Evolutionary conservation across 2,329 filamentous ascomycete genomes (phyloP), one percentile per base, ranked within the genome.

Genomic region (Escovopsis weberi): DNA sequence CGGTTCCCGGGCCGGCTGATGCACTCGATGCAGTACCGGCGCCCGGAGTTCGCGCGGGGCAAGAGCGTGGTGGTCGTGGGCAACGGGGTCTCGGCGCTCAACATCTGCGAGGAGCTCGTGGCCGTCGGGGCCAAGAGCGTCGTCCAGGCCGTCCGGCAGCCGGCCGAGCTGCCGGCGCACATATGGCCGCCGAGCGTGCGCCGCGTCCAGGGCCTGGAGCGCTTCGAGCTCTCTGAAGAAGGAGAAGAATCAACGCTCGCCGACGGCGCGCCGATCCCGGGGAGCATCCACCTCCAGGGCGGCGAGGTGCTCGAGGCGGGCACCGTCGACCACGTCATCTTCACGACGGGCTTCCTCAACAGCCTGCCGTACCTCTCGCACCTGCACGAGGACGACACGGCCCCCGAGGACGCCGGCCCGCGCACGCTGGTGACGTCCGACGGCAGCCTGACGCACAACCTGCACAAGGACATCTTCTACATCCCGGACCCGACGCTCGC

Each of bases 401-500:
- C 34, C 10, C n/a, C 34, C 3, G n/a, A 36, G 11, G 34, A 36
- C 12, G 34, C 34, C 4, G n/a, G 34, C 4, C 66, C 74, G 0
- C 61, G 55, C 0, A 57, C 75, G 0, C 60, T 85, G 0, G 72
- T 85, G 4, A 83, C 74, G 0, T 57, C 66, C 0, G 75, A 82
- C 37, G 80, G 80, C 2, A 68, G 67, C 11, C 73, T 77, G 54
- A 62, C 68, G 4, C 80, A 84, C 51, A 83, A 84, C 48, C 61
- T 84, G 2, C 75, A 83, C 62, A 75, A 75, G 45, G 80, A 85
- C 53, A 77, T 84, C 12, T 84, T 81, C 53, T 84, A 82, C 57
- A 82, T 82, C 37, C 68, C 69, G 0, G 78, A 84, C 46, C 77
- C 79, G 0, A 72, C 74, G 0, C 61, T 84, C 1, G 62, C 67